Evolutionary conservation across 2,329 filamentous ascomycete genomes (phyloP).

Genomic region (Colletotrichum sp.): DNA sequence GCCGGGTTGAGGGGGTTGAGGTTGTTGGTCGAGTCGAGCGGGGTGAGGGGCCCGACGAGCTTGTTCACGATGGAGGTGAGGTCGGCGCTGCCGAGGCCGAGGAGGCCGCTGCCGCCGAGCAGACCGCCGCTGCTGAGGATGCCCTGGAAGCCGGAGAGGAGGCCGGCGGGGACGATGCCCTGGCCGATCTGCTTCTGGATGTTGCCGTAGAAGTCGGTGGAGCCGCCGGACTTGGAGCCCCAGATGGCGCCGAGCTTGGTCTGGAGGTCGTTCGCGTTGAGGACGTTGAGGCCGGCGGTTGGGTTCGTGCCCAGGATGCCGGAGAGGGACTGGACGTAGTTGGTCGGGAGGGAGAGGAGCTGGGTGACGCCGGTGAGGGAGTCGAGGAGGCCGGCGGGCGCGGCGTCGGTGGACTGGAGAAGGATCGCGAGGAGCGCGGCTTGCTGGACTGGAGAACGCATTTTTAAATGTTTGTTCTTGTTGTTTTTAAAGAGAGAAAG

Average conservation of each 20-base stretch:
- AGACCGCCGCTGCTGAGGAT: not conserved
- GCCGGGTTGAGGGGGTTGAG: conserved; percentile 1
- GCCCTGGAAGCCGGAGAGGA: conserved; percentile 2
- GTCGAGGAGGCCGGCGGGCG: conserved; percentile 8
- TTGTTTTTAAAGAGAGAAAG: not conserved
- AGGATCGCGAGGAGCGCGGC: not conserved
- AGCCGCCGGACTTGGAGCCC: not conserved
- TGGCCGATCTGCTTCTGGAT: conserved; percentile 4
- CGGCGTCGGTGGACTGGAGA: not conserved
- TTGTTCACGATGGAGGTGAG: not conserved
- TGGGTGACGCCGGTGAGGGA: not conserved
- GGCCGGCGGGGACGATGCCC: not conserved
- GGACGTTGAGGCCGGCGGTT: not conserved
- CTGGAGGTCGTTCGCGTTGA: not conserved
- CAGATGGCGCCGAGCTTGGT: conserved; percentile 7
- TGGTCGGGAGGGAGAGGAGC: not conserved
- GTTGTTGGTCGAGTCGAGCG: conserved; percentile 1
- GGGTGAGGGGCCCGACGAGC: not conserved
- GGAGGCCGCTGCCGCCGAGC: not conserved
- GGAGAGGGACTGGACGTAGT: not conserved
- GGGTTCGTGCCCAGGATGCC: not conserved
- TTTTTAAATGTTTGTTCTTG: not conserved
- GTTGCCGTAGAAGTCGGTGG: conserved; percentile 1
- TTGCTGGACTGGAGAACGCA: not conserved
- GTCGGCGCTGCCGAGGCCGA: not conserved